A percentile compares a stretch with the other conserved stretches of the same genome.
phyloP scores from a whole-genome alignment of 139 green algal genomes.

The Edaphochlamys debaryana region DNA sequence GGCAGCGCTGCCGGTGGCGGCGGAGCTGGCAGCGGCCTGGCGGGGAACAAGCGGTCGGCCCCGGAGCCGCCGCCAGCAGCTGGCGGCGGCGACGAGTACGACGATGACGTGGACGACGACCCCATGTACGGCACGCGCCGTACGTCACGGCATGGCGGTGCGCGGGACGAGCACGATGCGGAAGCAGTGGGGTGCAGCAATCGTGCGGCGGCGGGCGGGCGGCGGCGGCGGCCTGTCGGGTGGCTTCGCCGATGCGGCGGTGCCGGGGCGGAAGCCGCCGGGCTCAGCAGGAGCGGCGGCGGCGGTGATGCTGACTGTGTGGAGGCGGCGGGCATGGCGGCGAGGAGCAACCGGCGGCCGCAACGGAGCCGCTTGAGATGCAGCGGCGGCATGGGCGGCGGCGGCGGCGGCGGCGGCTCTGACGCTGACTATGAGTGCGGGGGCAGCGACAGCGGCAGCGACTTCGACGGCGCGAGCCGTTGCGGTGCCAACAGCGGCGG shows the following conservation, averaged over 20 bases:
- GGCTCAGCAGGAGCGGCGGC: neutral
- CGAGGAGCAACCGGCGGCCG: neutral
- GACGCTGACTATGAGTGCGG: neutral
- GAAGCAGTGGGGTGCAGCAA: too few species aligned
- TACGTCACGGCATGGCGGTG: too few species aligned
- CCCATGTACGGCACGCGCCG: too few species aligned
- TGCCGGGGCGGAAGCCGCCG: too few species aligned
- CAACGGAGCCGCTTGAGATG: neutral
- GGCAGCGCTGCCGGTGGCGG: neutral
- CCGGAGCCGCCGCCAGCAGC: neutral
- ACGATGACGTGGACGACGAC: too few species aligned
- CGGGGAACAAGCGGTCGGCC: slow-evolving; percentile 25
- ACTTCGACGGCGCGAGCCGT: neutral
- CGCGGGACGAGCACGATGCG: too few species aligned
- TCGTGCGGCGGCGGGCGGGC: too few species aligned
- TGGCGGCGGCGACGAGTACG: too few species aligned
- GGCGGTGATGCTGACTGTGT: neutral
- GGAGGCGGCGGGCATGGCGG: neutral
- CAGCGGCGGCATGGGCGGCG: neutral
- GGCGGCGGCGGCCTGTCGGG: too few species aligned
- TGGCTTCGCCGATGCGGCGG: too few species aligned
- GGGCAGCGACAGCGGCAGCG: neutral
- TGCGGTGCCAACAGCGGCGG: neutral
- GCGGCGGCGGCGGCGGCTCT: neutral
- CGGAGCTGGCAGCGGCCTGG: neutral